Evolutionary conservation across 2,329 filamentous ascomycete genomes (phyloP).

Genomic region (Hypoxylon sp.): DNA sequence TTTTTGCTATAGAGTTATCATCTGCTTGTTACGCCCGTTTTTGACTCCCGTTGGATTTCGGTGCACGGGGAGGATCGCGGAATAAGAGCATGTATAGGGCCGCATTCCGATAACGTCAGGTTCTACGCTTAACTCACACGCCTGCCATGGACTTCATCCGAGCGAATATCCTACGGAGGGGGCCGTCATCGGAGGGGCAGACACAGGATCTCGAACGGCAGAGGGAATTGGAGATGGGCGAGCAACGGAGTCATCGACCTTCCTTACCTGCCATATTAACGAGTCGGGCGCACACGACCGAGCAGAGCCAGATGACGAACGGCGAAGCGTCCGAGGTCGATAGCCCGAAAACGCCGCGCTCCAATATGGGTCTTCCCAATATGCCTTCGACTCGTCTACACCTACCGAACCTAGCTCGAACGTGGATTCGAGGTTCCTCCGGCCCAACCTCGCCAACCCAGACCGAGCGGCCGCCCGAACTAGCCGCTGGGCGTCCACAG

Average conservation of each 20-base stretch:
- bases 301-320: conserved; percentile 28
- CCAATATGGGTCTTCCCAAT: conserved; percentile 53
- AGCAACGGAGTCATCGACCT: conserved; percentile 34
- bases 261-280: conserved; percentile 37
- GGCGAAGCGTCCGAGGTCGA: conserved; percentile 48
- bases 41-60: conserved; percentile 11
- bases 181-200: conserved; percentile 28
- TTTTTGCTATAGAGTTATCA: conserved; percentile 12
- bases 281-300: conserved; percentile 27
- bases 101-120: conserved; percentile 34
- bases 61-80: conserved; percentile 3
- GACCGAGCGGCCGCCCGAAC: conserved; percentile 16
- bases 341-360: conserved; percentile 62
- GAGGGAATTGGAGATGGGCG: conserved; percentile 37
- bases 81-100: conserved; percentile 39
- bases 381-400: conserved; percentile 57
- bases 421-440: conserved; percentile 54
- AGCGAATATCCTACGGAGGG: conserved; percentile 38
- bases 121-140: conserved; percentile 25
- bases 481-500: conserved; percentile 13
- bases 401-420: conserved; percentile 56
- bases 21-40: conserved; percentile 3
- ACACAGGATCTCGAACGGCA: conserved; percentile 38
- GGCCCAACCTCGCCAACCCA: conserved; percentile 45
- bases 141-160: conserved; percentile 44